Conservation (phyloP, 495 filamentous ascomycete genomes). For the Podospora comata region DNA sequence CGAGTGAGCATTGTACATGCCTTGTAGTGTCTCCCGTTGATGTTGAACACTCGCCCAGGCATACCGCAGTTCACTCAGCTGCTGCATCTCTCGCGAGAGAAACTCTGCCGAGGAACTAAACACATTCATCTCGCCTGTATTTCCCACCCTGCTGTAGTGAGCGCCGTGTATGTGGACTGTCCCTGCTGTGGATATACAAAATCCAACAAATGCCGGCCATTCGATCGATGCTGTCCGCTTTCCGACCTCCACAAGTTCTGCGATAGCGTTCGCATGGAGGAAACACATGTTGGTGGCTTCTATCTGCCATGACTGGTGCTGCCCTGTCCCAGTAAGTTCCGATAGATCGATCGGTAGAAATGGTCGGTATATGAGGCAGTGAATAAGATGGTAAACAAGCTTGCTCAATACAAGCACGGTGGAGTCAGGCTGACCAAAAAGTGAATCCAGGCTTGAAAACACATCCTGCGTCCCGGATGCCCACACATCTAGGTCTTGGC, state of each 20-base stretch:
- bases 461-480: slow-evolving; percentile 75
- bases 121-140: slow-evolving; percentile 55
- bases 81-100: slow-evolving; percentile 71
- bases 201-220: slow-evolving; percentile 79
- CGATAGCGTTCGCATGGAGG: slow-evolving; percentile 80
- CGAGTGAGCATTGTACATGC: slow-evolving; percentile 66
- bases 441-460: slow-evolving; percentile 66
- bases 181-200: slow-evolving; percentile 77
- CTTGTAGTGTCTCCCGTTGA: slow-evolving; percentile 72
- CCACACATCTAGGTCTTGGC: slow-evolving; percentile 81
- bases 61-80: slow-evolving; percentile 67
- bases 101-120: slow-evolving; percentile 62
- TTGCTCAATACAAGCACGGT: slow-evolving; percentile 77
- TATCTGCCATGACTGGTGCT: slow-evolving; percentile 89
- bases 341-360: slow-evolving; percentile 80
- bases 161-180: slow-evolving; percentile 83
- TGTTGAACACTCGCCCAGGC: slow-evolving; percentile 75
- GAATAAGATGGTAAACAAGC: slow-evolving; percentile 77
- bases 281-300: slow-evolving; percentile 85
- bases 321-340: slow-evolving; percentile 71
- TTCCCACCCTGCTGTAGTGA: slow-evolving; percentile 64
- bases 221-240: slow-evolving; percentile 63
- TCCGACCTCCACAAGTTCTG: slow-evolving; percentile 75
- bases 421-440: slow-evolving; percentile 75
- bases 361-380: slow-evolving; percentile 79